Evolutionary conservation across 2,329 filamentous ascomycete species (phyloP).

Genomic region (Alternaria sp.): DNA sequence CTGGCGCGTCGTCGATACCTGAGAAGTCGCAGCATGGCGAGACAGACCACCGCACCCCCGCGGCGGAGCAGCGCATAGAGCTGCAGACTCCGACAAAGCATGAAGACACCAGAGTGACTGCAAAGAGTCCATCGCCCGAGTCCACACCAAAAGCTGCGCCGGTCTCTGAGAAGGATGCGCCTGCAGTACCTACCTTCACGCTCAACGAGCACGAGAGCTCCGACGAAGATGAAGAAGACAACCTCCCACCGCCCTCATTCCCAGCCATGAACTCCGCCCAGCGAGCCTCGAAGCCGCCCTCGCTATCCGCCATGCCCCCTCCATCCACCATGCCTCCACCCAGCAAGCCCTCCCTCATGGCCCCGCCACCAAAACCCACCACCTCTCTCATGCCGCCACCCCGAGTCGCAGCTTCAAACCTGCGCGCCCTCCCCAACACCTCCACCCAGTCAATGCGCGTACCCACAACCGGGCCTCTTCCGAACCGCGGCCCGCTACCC

Average conservation of each 20-base stretch:
- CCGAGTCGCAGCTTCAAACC: constrained; percentile 44
- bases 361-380: constrained; percentile 42
- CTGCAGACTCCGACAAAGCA: constrained; percentile 13
- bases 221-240: constrained; percentile 40
- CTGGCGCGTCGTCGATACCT: constrained; percentile 17
- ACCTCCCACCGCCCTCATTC: constrained; percentile 51
- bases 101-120: neutral
- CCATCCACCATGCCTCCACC: constrained; percentile 22
- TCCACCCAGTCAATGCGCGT: constrained; percentile 45
- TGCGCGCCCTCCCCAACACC: constrained; percentile 38
- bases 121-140: constrained; percentile 29
- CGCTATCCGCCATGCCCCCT: constrained; percentile 17
- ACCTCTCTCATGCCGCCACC: constrained; percentile 46
- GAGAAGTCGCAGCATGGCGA: constrained; percentile 24
- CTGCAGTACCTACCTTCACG: constrained; percentile 44
- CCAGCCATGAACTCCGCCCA: constrained; percentile 56
- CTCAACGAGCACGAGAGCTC: constrained; percentile 44
- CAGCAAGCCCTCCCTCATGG: constrained; percentile 35
- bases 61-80: constrained; percentile 22
- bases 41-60: constrained; percentile 10
- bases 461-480: constrained; percentile 56
- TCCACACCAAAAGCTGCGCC: constrained; percentile 43
- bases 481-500: constrained; percentile 53
- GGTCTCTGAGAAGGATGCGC: constrained; percentile 17
- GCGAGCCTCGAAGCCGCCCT: constrained; percentile 42